phyloP scores from a whole-genome alignment of 345 rosid genomes.

The Arabis hirsuta region DNA sequence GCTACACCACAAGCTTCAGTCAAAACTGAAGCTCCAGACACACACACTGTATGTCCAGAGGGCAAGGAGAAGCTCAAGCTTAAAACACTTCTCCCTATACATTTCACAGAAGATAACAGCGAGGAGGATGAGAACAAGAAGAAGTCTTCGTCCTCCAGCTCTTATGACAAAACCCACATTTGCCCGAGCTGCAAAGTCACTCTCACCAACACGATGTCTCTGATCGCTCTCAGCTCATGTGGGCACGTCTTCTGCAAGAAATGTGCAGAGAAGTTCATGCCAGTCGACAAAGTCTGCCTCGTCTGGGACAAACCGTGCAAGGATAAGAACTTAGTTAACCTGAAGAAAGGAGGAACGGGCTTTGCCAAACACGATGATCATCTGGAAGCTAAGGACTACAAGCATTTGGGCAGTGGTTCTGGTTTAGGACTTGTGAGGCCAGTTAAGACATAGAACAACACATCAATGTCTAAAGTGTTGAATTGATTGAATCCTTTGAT shows the following conservation, averaged over 20 bases:
- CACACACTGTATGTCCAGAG: conserved; percentile 68
- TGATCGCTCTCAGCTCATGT: conserved; percentile 81
- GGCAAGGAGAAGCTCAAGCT: conserved; percentile 81
- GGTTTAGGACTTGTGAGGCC: conserved; percentile 94
- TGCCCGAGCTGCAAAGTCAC: conserved; percentile 99
- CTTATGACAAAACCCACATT: conserved; percentile 68
- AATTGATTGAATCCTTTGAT: no score
- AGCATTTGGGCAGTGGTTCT: conserved; percentile 95
- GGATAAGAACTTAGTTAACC: conserved; percentile 68
- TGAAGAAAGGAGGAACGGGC: conserved; percentile 91
- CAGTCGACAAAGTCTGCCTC: conserved; percentile 76
- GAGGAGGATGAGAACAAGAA: conserved; percentile 46
- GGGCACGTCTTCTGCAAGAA: conserved; percentile 98
- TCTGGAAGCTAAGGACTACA: conserved; percentile 84
- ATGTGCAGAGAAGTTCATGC: conserved; percentile 83
- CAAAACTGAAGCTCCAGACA: conserved; percentile 66
- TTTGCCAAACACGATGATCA: conserved; percentile 82
- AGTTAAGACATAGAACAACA: conserved; percentile 49
- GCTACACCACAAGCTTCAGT: conserved; percentile 82
- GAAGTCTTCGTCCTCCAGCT: conserved; percentile 42
- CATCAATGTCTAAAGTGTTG: no score
- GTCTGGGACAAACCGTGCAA: conserved; percentile 77
- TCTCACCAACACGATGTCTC: conserved; percentile 73
- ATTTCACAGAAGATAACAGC: conserved; percentile 72
- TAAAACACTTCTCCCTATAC: conserved; percentile 69